Conservation (phyloP, 75 land plant genomes). For the Pinus tabuliformis region DNA sequence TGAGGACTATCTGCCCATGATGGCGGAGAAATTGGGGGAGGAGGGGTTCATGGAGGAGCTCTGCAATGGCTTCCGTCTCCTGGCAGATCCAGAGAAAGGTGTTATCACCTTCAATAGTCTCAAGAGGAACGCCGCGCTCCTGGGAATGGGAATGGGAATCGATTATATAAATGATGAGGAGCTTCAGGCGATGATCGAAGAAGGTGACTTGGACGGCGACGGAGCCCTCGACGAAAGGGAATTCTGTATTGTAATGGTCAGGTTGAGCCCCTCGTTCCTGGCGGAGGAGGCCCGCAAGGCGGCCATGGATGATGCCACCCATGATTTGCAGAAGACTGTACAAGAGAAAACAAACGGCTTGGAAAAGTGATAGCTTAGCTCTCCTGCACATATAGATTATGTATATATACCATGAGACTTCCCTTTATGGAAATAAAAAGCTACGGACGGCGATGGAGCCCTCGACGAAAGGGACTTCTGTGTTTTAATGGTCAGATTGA, state of each 20-base stretch:
- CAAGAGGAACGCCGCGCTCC: slow-evolving; percentile 15
- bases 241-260: slow-evolving; percentile 34
- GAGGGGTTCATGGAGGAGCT: slow-evolving; percentile 20
- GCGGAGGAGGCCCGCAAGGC: neutral
- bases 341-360: no score
- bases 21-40: slow-evolving; percentile 46
- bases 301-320: no score
- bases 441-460: slow-evolving; percentile 10
- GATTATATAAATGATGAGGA: slow-evolving; percentile 26
- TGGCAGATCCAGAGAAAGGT: slow-evolving; percentile 26
- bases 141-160: slow-evolving; percentile 38
- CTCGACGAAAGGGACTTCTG: slow-evolving; percentile 32
- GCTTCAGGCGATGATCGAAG: slow-evolving; percentile 24
- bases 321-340: no score
- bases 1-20: slow-evolving; percentile 36
- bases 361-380: no score
- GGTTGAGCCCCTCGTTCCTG: slow-evolving; percentile 28
- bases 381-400: no score
- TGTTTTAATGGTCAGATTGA: slow-evolving; percentile 30
- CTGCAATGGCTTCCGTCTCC: slow-evolving; percentile 39
- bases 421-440: no score
- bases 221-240: slow-evolving; percentile 28
- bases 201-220: slow-evolving; percentile 33
- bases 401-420: no score
- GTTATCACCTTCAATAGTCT: slow-evolving; percentile 41